Conservation (phyloP, 192 early-diverging fungal species). For the Podochytrium sp. region DNA sequence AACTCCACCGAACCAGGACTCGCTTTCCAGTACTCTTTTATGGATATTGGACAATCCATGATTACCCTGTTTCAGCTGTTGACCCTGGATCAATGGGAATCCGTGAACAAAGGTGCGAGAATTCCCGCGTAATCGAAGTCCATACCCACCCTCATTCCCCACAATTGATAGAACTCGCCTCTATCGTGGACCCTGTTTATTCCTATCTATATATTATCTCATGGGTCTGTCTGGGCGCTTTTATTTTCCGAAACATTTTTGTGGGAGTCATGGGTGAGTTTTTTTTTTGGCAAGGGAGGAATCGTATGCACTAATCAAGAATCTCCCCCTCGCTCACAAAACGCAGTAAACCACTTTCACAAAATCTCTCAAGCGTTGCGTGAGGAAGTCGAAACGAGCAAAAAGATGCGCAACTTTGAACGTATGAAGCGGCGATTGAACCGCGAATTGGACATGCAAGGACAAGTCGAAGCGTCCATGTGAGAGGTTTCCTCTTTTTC, state of each 20-base stretch:
- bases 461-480: constrained; percentile 34
- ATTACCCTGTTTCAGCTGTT: constrained; percentile 49
- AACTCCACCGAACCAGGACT: constrained; percentile 27
- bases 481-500: background rate
- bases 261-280: constrained; percentile 51
- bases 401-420: constrained; percentile 42
- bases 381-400: constrained; percentile 34
- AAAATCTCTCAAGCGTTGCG: constrained; percentile 42
- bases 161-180: constrained; percentile 21
- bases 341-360: constrained; percentile 48
- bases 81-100: constrained; percentile 55
- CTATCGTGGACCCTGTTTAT: constrained; percentile 41
- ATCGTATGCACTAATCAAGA: background rate
- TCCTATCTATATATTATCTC: constrained; percentile 42
- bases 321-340: too few species aligned
- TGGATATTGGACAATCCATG: constrained; percentile 40
- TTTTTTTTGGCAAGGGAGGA: background rate
- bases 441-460: constrained; percentile 45
- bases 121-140: too few species aligned
- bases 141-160: too few species aligned
- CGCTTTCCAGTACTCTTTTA: constrained; percentile 39
- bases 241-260: constrained; percentile 56
- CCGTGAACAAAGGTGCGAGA: constrained; percentile 21
- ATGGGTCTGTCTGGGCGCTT: constrained; percentile 54
- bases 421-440: constrained; percentile 46